phyloP scores from a whole-genome alignment of 1,284 basidiomycete genomes.

The Neotropicomus parvogracilis region DNA sequence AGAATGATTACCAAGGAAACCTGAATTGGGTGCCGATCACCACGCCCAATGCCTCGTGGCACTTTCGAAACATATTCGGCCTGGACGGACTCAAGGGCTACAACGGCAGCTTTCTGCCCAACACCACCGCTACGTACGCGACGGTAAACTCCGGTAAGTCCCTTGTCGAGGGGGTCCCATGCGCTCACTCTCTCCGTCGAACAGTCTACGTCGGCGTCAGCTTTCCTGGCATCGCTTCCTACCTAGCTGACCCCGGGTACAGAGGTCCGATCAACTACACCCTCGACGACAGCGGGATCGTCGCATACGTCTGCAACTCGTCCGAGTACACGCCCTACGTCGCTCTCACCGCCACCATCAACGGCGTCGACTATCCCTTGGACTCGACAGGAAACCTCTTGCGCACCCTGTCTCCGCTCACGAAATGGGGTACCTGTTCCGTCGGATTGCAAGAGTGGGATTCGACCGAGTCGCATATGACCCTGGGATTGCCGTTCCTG shows the following conservation, averaged over 20 bases:
- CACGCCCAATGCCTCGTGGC: constrained; percentile 16
- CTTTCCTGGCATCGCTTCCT: constrained; percentile 6
- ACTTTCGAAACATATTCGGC: constrained; percentile 7
- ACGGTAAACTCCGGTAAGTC: constrained; percentile 12
- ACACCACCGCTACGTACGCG: constrained; percentile 6
- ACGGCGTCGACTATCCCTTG: constrained; percentile 27
- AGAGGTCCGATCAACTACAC: constrained; percentile 16
- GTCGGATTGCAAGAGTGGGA: constrained; percentile 8
- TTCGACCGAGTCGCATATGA: not conserved
- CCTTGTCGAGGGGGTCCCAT: not conserved
- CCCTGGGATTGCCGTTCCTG: constrained; percentile 16
- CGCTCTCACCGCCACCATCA: constrained; percentile 23
- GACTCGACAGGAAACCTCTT: constrained; percentile 23
- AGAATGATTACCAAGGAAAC: constrained; percentile 24
- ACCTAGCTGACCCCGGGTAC: constrained; percentile 10
- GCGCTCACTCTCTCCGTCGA: not conserved
- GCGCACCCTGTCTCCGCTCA: constrained; percentile 10
- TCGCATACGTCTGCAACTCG: constrained; percentile 21
- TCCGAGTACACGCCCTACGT: constrained; percentile 19
- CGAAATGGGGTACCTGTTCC: constrained; percentile 11
- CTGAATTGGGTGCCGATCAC: constrained; percentile 26
- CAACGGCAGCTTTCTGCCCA: constrained; percentile 15
- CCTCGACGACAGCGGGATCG: constrained; percentile 2
- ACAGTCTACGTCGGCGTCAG: constrained; percentile 10
- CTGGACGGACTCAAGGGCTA: constrained; percentile 19